These are phyloP conservation scores for Gilbertella persicaria DNA, from an alignment of 371 early-diverging fungal species.

Conservation along the genomic window DNA sequence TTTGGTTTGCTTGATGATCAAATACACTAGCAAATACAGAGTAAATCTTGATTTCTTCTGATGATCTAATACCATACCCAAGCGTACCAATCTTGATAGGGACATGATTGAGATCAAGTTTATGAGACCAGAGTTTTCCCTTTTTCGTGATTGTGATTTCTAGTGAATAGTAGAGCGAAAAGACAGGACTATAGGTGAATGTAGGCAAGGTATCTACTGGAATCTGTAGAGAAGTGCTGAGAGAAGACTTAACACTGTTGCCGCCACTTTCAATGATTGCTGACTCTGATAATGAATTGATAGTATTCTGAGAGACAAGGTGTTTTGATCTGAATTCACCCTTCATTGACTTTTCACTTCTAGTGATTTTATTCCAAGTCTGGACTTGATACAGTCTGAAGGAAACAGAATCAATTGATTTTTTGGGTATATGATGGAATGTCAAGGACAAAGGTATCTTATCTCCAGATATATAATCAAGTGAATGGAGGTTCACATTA, in stretches of 20 bases:
- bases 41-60: conserved; percentile 32
- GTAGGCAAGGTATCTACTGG: conserved; percentile 9
- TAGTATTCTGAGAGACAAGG: not conserved
- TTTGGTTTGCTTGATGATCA: not conserved
- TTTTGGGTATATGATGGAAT: not conserved
- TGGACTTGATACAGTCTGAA: conserved; percentile 10
- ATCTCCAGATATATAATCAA: conserved; percentile 15
- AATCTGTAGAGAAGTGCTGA: not conserved
- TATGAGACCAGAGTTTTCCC: conserved; percentile 9
- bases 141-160: conserved; percentile 6
- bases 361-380: conserved; percentile 9
- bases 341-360: not conserved
- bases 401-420: not conserved
- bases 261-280: too few species aligned
- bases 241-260: too few species aligned
- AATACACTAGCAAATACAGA: conserved; percentile 11
- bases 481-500: not conserved
- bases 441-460: not conserved
- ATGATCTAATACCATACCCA: conserved; percentile 30
- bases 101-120: conserved; percentile 7
- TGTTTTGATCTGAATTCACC: not conserved
- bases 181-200: conserved; percentile 14
- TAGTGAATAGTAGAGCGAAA: conserved; percentile 11
- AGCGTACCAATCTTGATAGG: conserved; percentile 37
- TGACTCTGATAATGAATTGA: not conserved